Conservation (phyloP, 2,329 filamentous ascomycete genomes). For the Penicillium sp. region DNA sequence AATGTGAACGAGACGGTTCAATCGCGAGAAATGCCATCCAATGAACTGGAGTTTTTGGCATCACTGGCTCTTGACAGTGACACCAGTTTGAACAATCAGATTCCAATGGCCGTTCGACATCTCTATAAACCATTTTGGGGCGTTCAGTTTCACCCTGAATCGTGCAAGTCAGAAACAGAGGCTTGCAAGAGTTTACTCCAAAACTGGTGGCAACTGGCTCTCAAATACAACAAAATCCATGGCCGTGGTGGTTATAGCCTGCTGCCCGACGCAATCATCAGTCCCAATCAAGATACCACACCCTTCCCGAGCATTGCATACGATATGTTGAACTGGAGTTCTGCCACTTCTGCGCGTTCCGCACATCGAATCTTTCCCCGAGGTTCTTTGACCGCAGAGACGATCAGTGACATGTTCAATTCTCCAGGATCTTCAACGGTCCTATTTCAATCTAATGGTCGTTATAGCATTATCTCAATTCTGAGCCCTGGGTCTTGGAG, state of each 20-base stretch:
- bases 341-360: slow-evolving; percentile 32
- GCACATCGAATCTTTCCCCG: slow-evolving; percentile 30
- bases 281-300: slow-evolving; percentile 17
- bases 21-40: slow-evolving; percentile 6
- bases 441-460: slow-evolving; percentile 51
- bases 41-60: slow-evolving; percentile 60
- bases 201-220: slow-evolving; percentile 75
- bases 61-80: slow-evolving; percentile 59
- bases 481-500: slow-evolving; percentile 41
- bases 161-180: slow-evolving; percentile 71
- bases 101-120: slow-evolving; percentile 80
- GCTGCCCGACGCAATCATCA: slow-evolving; percentile 25
- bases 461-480: slow-evolving; percentile 42
- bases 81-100: slow-evolving; percentile 40
- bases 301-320: slow-evolving; percentile 52
- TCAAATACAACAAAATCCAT: slow-evolving; percentile 61
- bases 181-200: slow-evolving; percentile 65
- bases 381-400: slow-evolving; percentile 33
- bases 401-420: slow-evolving; percentile 41
- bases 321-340: slow-evolving; percentile 41
- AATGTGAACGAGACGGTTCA: slow-evolving; percentile 38
- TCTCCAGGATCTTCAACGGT: slow-evolving; percentile 36
- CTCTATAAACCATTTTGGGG: slow-evolving; percentile 75
- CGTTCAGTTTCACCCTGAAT: slow-evolving; percentile 90
- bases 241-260: slow-evolving; percentile 27